Evolutionary conservation across 257 asterid genomes (phyloP).

Genomic region (Gentiana macrophylla): DNA sequence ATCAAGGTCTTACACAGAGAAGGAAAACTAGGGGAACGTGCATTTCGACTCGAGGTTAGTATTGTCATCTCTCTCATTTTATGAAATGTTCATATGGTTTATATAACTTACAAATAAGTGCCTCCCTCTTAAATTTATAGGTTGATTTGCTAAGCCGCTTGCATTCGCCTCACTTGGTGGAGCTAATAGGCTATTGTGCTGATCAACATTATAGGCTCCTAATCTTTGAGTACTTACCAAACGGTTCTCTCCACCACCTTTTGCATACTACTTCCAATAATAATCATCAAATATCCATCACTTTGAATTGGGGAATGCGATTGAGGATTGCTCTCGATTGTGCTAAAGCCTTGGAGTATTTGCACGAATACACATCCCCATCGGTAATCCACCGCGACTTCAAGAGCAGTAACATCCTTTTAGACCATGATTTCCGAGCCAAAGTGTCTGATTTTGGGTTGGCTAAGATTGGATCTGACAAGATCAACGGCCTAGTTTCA

Average conservation of each 20-base stretch:
- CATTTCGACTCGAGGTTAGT: conserved; percentile 68
- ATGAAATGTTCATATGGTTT: not conserved
- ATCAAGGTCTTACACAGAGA: conserved; percentile 48
- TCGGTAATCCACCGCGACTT: conserved; percentile 69
- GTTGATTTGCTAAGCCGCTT: conserved; percentile 66
- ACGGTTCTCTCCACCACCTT: conserved; percentile 43
- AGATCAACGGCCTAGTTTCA: conserved; percentile 58
- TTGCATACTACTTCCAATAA: conserved; percentile 29
- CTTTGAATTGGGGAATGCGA: conserved; percentile 51
- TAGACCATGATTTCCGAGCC: conserved; percentile 52
- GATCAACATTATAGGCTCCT: conserved; percentile 65
- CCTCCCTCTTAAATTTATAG: conserved; percentile 14
- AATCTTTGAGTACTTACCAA: conserved; percentile 56
- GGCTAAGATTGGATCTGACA: conserved; percentile 69
- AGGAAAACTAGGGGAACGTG: conserved; percentile 65
- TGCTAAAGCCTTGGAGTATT: conserved; percentile 60
- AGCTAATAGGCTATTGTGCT: conserved; percentile 76
- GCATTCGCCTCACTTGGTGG: conserved; percentile 43
- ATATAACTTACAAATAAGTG: no score
- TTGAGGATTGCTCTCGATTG: conserved; percentile 59
- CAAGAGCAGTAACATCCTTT: conserved; percentile 55
- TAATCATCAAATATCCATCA: not conserved
- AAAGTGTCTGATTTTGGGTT: conserved; percentile 66
- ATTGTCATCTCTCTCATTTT: conserved; percentile 10
- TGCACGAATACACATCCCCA: conserved; percentile 64